Percentiles rank a stretch among this genome's conserved stretches.
phyloP scores from a whole-genome alignment of 1,139 yeast species.

The Scheffersomyces lignicola region DNA sequence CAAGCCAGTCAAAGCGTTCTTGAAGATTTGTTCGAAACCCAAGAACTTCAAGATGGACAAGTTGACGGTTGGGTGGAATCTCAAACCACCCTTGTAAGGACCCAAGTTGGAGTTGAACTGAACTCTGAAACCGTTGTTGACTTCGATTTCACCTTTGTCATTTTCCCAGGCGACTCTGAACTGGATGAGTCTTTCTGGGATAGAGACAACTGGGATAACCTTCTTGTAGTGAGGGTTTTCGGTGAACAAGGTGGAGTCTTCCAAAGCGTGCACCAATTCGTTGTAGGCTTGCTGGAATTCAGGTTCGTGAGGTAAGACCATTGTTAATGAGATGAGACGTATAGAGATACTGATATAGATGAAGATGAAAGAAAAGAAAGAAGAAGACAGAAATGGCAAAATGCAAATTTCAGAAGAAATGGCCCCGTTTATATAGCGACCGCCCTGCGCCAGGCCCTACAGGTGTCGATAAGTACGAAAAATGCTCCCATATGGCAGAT shows the following conservation, averaged over 20 bases:
- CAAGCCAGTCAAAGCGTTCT: slow-evolving; percentile 95
- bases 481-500: no score
- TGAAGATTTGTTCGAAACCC: slow-evolving; percentile 98
- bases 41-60: slow-evolving; percentile 91
- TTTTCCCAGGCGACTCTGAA: slow-evolving; percentile 99
- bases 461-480: no score
- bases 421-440: no score
- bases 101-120: slow-evolving; percentile 98
- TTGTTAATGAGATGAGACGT: slow-evolving; percentile 18
- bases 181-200: slow-evolving; percentile 95
- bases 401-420: not conserved
- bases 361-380: not conserved
- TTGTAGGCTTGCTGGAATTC: slow-evolving; percentile 98
- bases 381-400: not conserved
- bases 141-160: slow-evolving; percentile 87
- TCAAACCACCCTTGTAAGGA: slow-evolving; percentile 98
- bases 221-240: slow-evolving; percentile 88
- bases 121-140: slow-evolving; percentile 96
- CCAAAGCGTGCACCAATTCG: slow-evolving; percentile 85
- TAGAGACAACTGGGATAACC: slow-evolving; percentile 86
- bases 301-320: slow-evolving; percentile 78
- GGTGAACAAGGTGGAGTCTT: slow-evolving; percentile 87
- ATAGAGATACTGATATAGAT: not conserved
- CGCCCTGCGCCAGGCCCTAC: no score
- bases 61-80: slow-evolving; percentile 97